Evolutionary conservation across 2,329 filamentous ascomycete species (phyloP).

Genomic region (Aspergillus neotritici): DNA sequence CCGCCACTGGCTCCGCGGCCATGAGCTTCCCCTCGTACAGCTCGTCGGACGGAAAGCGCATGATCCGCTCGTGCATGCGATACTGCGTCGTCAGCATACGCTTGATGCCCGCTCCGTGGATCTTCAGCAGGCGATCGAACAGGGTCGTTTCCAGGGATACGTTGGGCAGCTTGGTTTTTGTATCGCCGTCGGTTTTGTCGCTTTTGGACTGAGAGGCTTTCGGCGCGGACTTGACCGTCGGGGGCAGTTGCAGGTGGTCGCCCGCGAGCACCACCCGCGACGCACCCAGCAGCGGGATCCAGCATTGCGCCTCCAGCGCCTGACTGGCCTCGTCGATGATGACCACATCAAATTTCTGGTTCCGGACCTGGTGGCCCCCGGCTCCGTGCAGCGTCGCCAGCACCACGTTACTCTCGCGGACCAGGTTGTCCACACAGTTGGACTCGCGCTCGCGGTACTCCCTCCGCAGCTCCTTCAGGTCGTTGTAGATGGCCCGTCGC

Average conservation of each 20-base stretch:
- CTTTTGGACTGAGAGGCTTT: constrained; percentile 46
- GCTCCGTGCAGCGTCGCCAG: constrained; percentile 89
- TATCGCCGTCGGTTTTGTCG: constrained; percentile 31
- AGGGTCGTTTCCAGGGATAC: constrained; percentile 78
- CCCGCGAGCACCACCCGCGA: constrained; percentile 86
- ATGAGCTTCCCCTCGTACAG: constrained; percentile 78
- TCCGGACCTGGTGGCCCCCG: constrained; percentile 73
- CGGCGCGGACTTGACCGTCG: constrained; percentile 75
- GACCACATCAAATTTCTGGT: constrained; percentile 83
- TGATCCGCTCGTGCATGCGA: constrained; percentile 94
- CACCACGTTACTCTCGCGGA: constrained; percentile 76
- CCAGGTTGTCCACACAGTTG: constrained; percentile 69
- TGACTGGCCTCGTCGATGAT: constrained; percentile 96
- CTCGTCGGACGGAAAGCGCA: constrained; percentile 86
- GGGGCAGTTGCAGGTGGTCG: constrained; percentile 88
- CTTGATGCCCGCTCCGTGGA: constrained; percentile 81
- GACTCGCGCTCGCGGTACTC: constrained; percentile 83
- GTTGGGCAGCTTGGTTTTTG: constrained; percentile 42
- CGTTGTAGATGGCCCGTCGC: constrained; percentile 72
- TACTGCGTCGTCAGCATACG: constrained; percentile 96
- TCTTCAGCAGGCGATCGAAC: constrained; percentile 77
- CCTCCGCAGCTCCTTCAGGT: constrained; percentile 77
- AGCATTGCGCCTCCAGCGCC: constrained; percentile 92
- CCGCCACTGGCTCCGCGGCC: constrained; percentile 72
- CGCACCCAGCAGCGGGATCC: constrained; percentile 77